Evolutionary conservation across 2,329 filamentous ascomycete genomes (phyloP).

Genomic region (Teratosphaeria gauchensis): DNA sequence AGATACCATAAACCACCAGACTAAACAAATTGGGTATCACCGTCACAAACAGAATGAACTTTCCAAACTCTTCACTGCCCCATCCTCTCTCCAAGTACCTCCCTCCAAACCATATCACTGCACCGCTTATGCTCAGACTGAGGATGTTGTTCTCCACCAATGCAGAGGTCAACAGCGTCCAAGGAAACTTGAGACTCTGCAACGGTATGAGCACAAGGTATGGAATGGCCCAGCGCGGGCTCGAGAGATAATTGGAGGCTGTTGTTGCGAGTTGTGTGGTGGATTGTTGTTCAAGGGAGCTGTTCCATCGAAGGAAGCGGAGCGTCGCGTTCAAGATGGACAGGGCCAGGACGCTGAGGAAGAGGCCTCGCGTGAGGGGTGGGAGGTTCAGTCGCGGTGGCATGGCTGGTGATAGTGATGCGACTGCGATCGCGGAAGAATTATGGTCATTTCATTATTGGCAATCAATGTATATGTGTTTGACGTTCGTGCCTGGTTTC

Average conservation of each 20-base stretch:
- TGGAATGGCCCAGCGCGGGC: constrained; percentile 42
- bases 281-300: constrained; percentile 17
- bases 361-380: constrained; percentile 74
- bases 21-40: constrained; percentile 71
- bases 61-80: constrained; percentile 84
- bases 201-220: constrained; percentile 83
- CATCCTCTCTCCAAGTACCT: constrained; percentile 93
- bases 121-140: constrained; percentile 65
- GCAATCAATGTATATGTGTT: background rate
- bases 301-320: constrained; percentile 58
- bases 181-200: constrained; percentile 76
- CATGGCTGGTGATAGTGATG: constrained; percentile 2
- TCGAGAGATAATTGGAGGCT: constrained; percentile 26
- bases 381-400: constrained; percentile 70
- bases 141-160: constrained; percentile 91
- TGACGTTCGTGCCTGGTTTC: background rate
- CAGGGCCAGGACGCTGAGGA: constrained; percentile 64
- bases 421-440: background rate
- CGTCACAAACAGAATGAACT: constrained; percentile 70
- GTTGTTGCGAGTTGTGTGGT: constrained; percentile 12
- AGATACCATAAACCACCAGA: constrained; percentile 63
- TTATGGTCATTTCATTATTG: background rate
- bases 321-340: constrained; percentile 75
- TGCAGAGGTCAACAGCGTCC: constrained; percentile 79
- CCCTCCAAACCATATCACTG: constrained; percentile 82